Evolutionary conservation across 148 eudicot genomes (phyloP), one percentile per base, ranked within the genome.

Genomic region (Euryodendron excelsum): DNA sequence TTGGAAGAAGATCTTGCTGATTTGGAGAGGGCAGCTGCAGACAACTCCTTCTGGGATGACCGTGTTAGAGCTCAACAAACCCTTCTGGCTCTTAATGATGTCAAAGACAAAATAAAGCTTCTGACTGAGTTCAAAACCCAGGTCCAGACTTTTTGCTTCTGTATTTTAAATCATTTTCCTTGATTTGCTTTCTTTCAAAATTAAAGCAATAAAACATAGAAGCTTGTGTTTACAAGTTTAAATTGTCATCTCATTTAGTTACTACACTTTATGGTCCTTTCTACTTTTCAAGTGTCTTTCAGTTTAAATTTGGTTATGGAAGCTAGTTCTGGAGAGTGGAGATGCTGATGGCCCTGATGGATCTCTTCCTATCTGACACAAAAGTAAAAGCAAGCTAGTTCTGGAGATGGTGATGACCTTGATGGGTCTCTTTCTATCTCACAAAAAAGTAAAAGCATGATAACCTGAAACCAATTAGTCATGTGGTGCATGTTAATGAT

Each of bases 1-100:
- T 82, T 95, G 74, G 93, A 91, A 86, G 88, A 82, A 76, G 97
- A 91, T 71, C 88, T 84, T 79, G 87, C 85, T 10, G 84, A 62
- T 41, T 86, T 95, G 80, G 99, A 95, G 83, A 87, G 72, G 73
- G 91, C 90, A 83, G 81, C 98, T 47, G 86, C 93, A n/a, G 92
- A 90, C 64, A 88, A 84, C 85, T 81, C 93, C 63, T 83, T 95
- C 77, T 95, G 99, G 99, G 99, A 95, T 90, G 98, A 95, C 73
- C 97, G 88, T 76, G 83, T 82, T 73, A 88, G 88, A 81, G 99
- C 99, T 59, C 99, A 95, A 87, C 87, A 93, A 85, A 95, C 86
- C 52, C 96, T 95, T 79, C 84, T 87, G 77, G 83, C 94, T 65
- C 80, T 95, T 65, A 95, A 90, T 30, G 97, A 95, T 83, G 89